Evolutionary conservation across 352 stramenopile species (phyloP).

Genomic region (Pythium oligandrum): DNA sequence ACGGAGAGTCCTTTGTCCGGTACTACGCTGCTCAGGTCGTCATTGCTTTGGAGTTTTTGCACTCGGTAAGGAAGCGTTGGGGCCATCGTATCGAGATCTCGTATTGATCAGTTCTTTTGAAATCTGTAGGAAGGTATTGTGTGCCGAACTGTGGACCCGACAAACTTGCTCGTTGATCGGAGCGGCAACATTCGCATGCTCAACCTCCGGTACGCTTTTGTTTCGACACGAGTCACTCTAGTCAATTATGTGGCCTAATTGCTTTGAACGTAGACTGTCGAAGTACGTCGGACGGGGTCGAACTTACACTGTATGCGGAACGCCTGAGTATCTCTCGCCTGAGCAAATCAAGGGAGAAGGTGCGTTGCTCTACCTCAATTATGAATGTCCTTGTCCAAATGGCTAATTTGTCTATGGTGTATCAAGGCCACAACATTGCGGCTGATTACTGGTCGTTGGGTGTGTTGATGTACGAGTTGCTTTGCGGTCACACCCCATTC

Average conservation of each 20-base stretch:
- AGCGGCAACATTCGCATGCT: constrained; percentile 82
- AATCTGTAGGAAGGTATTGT: constrained; percentile 65
- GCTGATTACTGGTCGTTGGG: constrained; percentile 93
- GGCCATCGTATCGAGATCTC: too few species aligned
- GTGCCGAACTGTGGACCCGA: constrained; percentile 70
- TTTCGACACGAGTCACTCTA: too few species aligned
- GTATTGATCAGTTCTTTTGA: neutral
- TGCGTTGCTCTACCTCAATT: constrained; percentile 7
- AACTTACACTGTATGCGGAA: constrained; percentile 86
- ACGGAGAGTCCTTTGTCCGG: constrained; percentile 74
- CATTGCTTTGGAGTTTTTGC: constrained; percentile 75
- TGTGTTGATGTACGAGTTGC: constrained; percentile 93
- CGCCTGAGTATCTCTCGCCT: constrained; percentile 77
- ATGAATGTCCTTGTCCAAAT: too few species aligned
- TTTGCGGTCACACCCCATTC: constrained; percentile 88
- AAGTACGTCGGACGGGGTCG: constrained; percentile 83
- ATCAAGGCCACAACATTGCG: constrained; percentile 71
- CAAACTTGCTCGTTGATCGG: constrained; percentile 75
- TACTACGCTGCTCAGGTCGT: constrained; percentile 87
- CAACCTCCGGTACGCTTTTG: constrained; percentile 52
- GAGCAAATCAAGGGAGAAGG: constrained; percentile 87
- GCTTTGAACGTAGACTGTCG: constrained; percentile 38
- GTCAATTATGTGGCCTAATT: neutral
- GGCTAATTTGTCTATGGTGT: neutral
- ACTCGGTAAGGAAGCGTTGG: constrained; percentile 34